phyloP scores from a whole-genome alignment of 768 basidiomycete genomes.

The Sutorius australiensis region DNA sequence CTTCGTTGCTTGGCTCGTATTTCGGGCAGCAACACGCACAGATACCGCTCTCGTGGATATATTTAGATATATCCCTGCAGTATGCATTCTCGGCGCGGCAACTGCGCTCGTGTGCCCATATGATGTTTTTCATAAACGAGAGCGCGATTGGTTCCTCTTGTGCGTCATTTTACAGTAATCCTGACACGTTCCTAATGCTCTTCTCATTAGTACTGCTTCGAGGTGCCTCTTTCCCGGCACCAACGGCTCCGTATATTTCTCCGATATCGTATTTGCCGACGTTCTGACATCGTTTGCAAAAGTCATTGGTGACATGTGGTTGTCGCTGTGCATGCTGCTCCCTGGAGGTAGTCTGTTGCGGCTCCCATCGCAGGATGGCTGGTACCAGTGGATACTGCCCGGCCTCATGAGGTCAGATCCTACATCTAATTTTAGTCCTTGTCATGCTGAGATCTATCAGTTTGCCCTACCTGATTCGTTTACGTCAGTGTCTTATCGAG shows the following conservation, averaged over 20 bases:
- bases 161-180: slow-evolving; percentile 40
- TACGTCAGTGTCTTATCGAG: slow-evolving; percentile 93
- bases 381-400: slow-evolving; percentile 74
- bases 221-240: slow-evolving; percentile 71
- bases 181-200: not conserved
- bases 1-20: slow-evolving; percentile 65
- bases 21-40: slow-evolving; percentile 55
- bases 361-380: slow-evolving; percentile 58
- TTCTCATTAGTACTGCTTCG: slow-evolving; percentile 53
- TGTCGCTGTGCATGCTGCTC: slow-evolving; percentile 83
- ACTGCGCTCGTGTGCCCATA: slow-evolving; percentile 64
- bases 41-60: slow-evolving; percentile 60
- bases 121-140: slow-evolving; percentile 59
- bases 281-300: slow-evolving; percentile 96
- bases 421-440: not conserved
- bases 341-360: slow-evolving; percentile 72
- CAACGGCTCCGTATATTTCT: slow-evolving; percentile 70
- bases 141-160: slow-evolving; percentile 77
- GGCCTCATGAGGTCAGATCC: slow-evolving; percentile 76
- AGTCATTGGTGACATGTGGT: slow-evolving; percentile 91
- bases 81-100: slow-evolving; percentile 58
- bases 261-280: slow-evolving; percentile 92
- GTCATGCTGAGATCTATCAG: slow-evolving; percentile 31
- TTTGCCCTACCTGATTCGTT: slow-evolving; percentile 84
- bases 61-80: slow-evolving; percentile 71